Percentiles rank a stretch among this genome's conserved stretches.
phyloP scores from a whole-genome alignment of 345 rosid genomes.

The Rhodamnia argentea region DNA sequence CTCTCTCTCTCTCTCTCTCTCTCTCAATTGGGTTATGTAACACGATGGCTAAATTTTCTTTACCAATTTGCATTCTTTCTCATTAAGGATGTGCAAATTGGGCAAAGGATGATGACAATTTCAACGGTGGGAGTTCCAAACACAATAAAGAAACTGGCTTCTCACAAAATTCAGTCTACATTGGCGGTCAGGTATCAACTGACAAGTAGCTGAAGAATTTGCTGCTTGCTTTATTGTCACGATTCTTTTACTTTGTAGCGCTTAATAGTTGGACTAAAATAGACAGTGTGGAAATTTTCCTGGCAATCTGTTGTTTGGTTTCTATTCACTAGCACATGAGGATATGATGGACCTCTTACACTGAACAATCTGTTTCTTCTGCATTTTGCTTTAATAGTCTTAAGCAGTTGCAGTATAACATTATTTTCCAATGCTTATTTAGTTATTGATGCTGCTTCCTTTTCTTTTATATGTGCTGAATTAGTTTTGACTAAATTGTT shows the following conservation, averaged over 20 bases:
- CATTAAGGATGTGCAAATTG: conserved; percentile 80
- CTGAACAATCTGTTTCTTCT: neutral
- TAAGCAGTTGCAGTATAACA: neutral
- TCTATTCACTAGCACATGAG: neutral
- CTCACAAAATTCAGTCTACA: conserved; percentile 93
- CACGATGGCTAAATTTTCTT: neutral
- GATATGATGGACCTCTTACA: neutral
- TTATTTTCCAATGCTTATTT: neutral
- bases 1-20: neutral
- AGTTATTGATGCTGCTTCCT: neutral
- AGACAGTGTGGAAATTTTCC: neutral
- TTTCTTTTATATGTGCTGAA: neutral
- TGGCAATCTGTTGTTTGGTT: neutral
- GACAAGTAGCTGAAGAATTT: neutral
- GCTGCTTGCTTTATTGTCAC: neutral
- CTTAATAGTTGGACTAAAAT: neutral
- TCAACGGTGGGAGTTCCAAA: conserved; percentile 97
- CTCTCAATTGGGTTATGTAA: neutral
- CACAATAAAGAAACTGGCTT: conserved; percentile 81
- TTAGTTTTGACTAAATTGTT: conserved; percentile 1
- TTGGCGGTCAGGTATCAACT: conserved; percentile 71
- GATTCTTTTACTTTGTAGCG: neutral
- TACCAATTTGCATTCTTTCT: neutral
- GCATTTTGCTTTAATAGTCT: neutral
- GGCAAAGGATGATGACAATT: conserved; percentile 97